A percentile compares a stretch with the other conserved stretches of the same genome.
Conservation (phyloP, 768 basidiomycete species). For the Rhizopogon roseolus region DNA sequence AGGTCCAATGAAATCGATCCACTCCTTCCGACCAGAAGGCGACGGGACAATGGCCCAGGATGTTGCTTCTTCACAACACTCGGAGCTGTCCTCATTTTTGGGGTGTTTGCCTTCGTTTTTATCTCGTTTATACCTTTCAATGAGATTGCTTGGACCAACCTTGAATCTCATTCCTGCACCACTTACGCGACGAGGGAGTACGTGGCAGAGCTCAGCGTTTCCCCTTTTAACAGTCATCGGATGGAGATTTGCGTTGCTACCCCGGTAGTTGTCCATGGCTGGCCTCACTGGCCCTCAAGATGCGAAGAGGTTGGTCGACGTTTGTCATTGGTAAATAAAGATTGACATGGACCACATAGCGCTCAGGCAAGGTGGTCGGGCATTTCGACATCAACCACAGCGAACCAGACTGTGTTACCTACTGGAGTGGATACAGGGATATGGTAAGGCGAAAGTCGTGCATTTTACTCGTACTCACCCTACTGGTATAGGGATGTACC, state of each 20-base stretch:
- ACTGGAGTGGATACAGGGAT: constrained; percentile 20
- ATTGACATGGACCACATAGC: constrained; percentile 2
- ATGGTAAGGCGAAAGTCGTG: constrained; percentile 10
- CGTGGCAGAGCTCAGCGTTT: constrained; percentile 22
- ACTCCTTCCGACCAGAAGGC: not conserved
- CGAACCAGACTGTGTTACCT: constrained; percentile 23
- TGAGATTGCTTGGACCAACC: constrained; percentile 9
- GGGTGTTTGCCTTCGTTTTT: not conserved
- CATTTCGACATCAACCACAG: constrained; percentile 20
- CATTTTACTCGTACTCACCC: not conserved
- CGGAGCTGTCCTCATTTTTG: not conserved
- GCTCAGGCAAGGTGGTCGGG: constrained; percentile 16
- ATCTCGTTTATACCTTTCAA: not conserved
- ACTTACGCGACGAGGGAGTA: constrained; percentile 25
- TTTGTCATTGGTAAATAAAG: not conserved
- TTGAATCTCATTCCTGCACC: constrained; percentile 17
- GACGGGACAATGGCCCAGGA: not conserved
- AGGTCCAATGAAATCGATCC: not conserved
- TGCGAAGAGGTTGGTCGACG: constrained; percentile 18
- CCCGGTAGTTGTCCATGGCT: constrained; percentile 17
- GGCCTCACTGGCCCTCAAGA: constrained; percentile 8
- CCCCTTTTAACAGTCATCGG: constrained; percentile 18
- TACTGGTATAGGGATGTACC: constrained; percentile 16
- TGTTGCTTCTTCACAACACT: not conserved
- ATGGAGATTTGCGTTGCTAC: constrained; percentile 19